phyloP scores from a whole-genome alignment of 2,329 filamentous ascomycete species.

The Penicillium italicum region DNA sequence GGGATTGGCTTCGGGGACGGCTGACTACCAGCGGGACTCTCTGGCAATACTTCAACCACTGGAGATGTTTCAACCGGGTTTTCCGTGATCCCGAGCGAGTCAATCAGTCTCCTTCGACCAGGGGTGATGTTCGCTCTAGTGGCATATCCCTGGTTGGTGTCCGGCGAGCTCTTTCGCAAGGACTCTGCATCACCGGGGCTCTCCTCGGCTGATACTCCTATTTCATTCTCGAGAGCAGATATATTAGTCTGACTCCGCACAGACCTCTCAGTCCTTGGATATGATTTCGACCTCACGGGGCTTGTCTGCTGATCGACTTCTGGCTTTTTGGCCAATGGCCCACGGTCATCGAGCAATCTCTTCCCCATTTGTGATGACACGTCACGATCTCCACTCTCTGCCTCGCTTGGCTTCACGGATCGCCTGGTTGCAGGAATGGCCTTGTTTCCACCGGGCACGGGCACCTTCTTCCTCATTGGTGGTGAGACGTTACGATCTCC shows the following conservation, averaged over 20 bases:
- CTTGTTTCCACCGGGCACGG: background rate
- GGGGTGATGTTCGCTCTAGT: conserved; percentile 15
- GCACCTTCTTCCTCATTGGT: background rate
- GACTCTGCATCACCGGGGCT: background rate
- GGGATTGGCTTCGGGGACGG: conserved; percentile 3
- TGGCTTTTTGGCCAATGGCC: background rate
- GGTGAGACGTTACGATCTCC: background rate
- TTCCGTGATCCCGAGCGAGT: conserved; percentile 28
- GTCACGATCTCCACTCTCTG: background rate
- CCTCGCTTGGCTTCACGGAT: background rate
- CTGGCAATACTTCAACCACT: conserved; percentile 7
- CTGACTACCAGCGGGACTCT: conserved; percentile 10
- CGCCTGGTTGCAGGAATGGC: background rate
- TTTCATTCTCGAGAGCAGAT: background rate
- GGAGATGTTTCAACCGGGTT: conserved; percentile 7
- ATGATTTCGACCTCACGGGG: background rate
- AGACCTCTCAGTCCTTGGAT: background rate
- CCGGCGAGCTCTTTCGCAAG: background rate
- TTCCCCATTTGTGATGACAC: background rate
- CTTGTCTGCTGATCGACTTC: background rate
- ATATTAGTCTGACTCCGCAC: background rate
- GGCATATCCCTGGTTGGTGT: background rate
- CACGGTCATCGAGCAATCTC: background rate
- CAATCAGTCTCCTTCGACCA: conserved; percentile 34
- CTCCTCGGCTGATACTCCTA: background rate